Conservation (phyloP, 1,139 yeast genomes). For the Yamadazyma diospyri region DNA sequence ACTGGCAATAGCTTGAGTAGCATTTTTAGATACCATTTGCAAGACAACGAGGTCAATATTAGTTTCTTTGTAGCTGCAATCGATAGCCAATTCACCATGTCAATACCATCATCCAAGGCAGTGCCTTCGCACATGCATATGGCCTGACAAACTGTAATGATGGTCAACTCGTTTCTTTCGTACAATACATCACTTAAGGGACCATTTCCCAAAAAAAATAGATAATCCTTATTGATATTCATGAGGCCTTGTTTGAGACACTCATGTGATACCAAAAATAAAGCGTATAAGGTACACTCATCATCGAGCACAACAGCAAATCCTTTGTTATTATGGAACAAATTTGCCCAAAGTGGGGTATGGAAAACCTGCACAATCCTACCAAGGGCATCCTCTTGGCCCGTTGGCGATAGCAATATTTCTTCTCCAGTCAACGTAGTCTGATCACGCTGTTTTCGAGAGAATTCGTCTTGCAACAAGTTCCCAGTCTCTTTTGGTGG, state of each 20-base stretch:
- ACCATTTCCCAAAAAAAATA: conserved; percentile 6
- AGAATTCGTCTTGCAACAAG: background rate
- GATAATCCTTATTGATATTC: conserved; percentile 1
- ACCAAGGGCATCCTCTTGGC: too few relatives aligned
- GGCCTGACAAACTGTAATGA: conserved; percentile 24
- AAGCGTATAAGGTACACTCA: conserved; percentile 2
- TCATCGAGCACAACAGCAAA: background rate
- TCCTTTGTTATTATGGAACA: background rate
- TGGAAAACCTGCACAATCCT: background rate
- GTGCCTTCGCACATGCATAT: conserved; percentile 17
- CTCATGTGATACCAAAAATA: conserved; percentile 1
- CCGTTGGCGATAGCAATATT: too few relatives aligned
- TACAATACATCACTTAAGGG: conserved; percentile 11
- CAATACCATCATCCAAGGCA: conserved; percentile 30
- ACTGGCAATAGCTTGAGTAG: conserved; percentile 2
- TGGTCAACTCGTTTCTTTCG: conserved; percentile 35
- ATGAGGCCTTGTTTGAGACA: background rate
- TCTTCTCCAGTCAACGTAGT: background rate
- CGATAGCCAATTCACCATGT: conserved; percentile 31
- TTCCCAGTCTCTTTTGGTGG: background rate
- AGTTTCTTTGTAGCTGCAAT: conserved; percentile 27
- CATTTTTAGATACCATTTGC: conserved; percentile 8
- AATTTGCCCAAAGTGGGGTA: background rate
- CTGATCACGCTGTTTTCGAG: background rate
- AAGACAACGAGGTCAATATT: conserved; percentile 18